phyloP scores from a whole-genome alignment of 177 flowering plant species.

The Vitis hybrid region DNA sequence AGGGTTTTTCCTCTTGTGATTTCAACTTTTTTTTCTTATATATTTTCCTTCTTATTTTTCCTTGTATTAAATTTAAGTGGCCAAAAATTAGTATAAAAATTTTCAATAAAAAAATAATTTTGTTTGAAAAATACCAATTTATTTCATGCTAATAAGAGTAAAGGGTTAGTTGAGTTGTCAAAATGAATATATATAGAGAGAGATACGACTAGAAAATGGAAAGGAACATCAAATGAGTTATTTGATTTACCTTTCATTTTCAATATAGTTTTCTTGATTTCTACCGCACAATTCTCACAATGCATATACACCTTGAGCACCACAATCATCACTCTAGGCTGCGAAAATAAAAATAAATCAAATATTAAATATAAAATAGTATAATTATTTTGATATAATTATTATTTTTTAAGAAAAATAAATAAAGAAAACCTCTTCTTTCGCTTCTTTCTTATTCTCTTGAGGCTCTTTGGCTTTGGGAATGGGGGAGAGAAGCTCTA shows the following conservation, averaged over 20 bases:
- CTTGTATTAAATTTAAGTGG: no score
- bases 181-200: background rate
- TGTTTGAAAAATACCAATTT: no score
- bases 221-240: no score
- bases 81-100: no score
- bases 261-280: constrained; percentile 29
- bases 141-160: background rate
- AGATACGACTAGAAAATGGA: background rate
- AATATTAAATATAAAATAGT: background rate
- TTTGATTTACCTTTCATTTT: constrained; percentile 38
- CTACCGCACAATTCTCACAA: constrained; percentile 47
- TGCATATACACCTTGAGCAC: constrained; percentile 42
- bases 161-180: no score
- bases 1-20: no score
- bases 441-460: constrained; percentile 14
- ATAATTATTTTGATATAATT: no score
- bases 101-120: no score
- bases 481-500: constrained; percentile 39
- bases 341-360: background rate
- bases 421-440: constrained; percentile 18
- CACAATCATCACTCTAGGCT: constrained; percentile 34
- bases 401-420: background rate
- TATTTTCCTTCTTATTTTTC: no score
- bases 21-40: background rate
- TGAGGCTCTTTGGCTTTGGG: constrained; percentile 14